Evolutionary conservation across 208 protist genomes (phyloP).

Genomic region (Crithidia brevicula): DNA sequence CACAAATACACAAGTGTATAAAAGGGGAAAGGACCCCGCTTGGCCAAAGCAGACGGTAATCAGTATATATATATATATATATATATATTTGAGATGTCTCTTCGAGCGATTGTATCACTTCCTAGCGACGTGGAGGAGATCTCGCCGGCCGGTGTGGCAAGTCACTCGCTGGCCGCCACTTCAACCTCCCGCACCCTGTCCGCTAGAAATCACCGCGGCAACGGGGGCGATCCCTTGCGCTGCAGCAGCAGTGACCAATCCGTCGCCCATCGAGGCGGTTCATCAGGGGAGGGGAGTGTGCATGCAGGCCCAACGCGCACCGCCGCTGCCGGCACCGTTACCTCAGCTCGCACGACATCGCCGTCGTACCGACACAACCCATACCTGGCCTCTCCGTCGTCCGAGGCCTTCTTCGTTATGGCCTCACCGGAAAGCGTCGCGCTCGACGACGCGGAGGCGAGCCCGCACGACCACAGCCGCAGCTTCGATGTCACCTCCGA

Average conservation of each 20-base stretch:
- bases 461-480: not conserved
- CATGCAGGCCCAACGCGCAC: too few species aligned
- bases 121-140: not conserved
- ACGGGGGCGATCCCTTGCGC: not conserved
- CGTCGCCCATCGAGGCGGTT: slow-evolving; percentile 2
- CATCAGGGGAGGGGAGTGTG: not conserved
- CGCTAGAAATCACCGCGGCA: not conserved
- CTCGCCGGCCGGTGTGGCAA: not conserved
- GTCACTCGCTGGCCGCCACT: not conserved
- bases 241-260: slow-evolving; percentile 19
- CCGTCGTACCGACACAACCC: slow-evolving; percentile 32
- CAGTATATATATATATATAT: too few species aligned
- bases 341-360: not conserved
- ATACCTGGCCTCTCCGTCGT: slow-evolving; percentile 16
- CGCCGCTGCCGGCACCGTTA: too few species aligned
- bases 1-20: too few species aligned
- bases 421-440: slow-evolving; percentile 7
- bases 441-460: not conserved
- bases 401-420: not conserved
- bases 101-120: not conserved
- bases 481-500: slow-evolving; percentile 9
- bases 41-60: too few species aligned
- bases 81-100: not conserved
- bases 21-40: too few species aligned
- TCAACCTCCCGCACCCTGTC: not conserved